Base-by-base conservation (phyloP, 176 grass and related monocot species). In the Rhynchospora breviuscula region DNA sequence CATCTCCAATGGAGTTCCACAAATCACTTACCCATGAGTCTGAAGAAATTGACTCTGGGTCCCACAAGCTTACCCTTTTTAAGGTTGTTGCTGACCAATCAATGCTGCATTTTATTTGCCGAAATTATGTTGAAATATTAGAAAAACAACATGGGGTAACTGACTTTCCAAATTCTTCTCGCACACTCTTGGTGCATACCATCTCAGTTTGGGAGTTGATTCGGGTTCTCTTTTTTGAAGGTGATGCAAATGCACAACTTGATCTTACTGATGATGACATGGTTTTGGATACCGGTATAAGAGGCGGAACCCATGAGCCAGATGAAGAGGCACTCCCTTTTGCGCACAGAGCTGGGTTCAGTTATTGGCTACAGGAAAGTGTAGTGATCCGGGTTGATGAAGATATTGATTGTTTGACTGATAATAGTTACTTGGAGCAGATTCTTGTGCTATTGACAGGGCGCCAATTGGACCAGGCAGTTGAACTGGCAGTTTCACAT, bases 121-220 rank as follows among this genome's bases (percentile, higher is more conserved):
- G 87, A 58, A 89, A 82, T 85, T 95, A 95, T 85, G 92, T 92
- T 79, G 86, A 90, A 35, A 89, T 93, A 57, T 93, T 98, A 67
- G 93, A 95, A 87, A 98, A 83, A 75, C 88, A 93, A 74, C 87
- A 93, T 43, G 91, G 91, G 80, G 81, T 90, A 58, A 63, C 57
- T 64, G 88, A 91, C 83, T 87, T 98, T 46, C 87, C 89, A 56
- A 87, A 88, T 82, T 87, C 89, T 85, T 90, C 86, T 0, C 91
- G 91, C 26, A 80, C 93, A 25, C 75, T 90, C 8, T 90, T 98
- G 81, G 93, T 98, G 84, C 96, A 98, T 77, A 91, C 94, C 85
- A 87, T 95, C 31, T 80, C 89, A 21, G 83, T 98, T 66, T 98
- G 96, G 93, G 92, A 95, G 67, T 85, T 98, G 70, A 93, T 98